Base-by-base conservation (phyloP, 495 filamentous ascomycete species). In the Oleoguttula mirabilis region DNA sequence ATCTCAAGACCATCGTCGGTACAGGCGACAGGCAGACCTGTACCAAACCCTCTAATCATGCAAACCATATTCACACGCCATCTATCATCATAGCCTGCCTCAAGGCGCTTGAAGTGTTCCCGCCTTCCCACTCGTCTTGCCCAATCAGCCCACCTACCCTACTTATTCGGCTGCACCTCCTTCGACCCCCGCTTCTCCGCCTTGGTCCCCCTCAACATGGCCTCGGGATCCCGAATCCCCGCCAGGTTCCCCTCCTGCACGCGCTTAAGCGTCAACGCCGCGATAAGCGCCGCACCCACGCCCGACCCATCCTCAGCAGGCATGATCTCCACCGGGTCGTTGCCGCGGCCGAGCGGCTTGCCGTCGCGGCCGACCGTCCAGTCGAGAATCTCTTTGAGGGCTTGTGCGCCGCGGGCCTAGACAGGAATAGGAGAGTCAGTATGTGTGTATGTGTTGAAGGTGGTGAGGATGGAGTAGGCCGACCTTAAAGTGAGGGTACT, bases 221-320 rank as follows among this genome's bases (percentile, higher is more conserved):
- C 55, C 56, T 82, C 77, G 32, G 75, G 74, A 62, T 90, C 72
- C 49, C 76, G 66, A 52, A 94, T 84, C 53, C 85, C 86, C 23
- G 77, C 79, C 55, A 77, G 47, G 56, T 87, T 85, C 16, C 86
- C 86, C 31, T 75, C 71, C 66, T 79, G 74, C 49, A 87, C 76
- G 20, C 86, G 68, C 73, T 94, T 84, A 60, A 95, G 60, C 12
- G 88, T 96, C 62, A 96, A 64, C 20, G 88, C 88, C 12, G 88
- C 88, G 68, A 96, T 94, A 34, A 95, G 65, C 0, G 88, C 88
- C 41, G 88, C 88, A 41, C 88, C 88, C n/a, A 96, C 88, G 73
- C 88, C 88, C 44, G 76, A 83, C 45, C 88, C 88, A 60, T 96
- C 88, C 67, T 96, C 88, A 22, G 88, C 86, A 16, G 85, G 79